These are phyloP conservation scores for Epichloe sibirici DNA, from an alignment of 2,329 filamentous ascomycete species.

Conservation along the genomic window DNA sequence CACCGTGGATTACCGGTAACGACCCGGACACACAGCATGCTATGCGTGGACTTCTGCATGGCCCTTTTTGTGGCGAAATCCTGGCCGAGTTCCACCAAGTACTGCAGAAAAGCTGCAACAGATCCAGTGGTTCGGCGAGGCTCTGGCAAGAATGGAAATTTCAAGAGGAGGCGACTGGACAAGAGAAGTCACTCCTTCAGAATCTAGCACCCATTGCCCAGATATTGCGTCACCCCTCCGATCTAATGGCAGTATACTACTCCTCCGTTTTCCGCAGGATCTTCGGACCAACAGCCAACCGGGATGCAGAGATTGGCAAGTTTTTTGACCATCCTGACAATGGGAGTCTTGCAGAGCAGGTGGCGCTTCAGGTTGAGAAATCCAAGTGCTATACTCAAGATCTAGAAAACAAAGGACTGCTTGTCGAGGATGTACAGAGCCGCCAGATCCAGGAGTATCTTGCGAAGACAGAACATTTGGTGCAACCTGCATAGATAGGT, in stretches of 20 bases:
- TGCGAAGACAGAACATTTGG: background rate
- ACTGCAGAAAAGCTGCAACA: background rate
- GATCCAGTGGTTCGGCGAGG: background rate
- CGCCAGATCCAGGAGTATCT: background rate
- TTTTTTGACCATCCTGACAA: background rate
- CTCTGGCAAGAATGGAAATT: background rate
- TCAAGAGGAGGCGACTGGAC: background rate
- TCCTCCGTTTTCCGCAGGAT: background rate
- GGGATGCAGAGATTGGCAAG: background rate
- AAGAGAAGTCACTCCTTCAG: background rate
- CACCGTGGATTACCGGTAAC: slow-evolving; percentile 10
- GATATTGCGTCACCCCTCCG: background rate
- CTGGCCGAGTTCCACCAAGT: background rate
- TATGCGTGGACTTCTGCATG: too few species aligned
- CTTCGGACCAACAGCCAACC: background rate
- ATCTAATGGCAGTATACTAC: background rate
- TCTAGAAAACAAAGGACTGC: slow-evolving; percentile 4
- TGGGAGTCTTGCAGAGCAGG: background rate
- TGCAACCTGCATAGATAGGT: background rate
- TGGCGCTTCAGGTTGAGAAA: slow-evolving; percentile 4
- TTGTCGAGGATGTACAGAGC: background rate
- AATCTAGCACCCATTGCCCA: background rate
- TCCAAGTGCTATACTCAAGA: slow-evolving; percentile 8
- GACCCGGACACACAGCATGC: background rate
- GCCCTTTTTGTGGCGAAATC: background rate